A percentile compares a stretch with the other conserved stretches of the same genome.
phyloP scores from a whole-genome alignment of 2,329 filamentous ascomycete species.

The Colletotrichum paranaense region DNA sequence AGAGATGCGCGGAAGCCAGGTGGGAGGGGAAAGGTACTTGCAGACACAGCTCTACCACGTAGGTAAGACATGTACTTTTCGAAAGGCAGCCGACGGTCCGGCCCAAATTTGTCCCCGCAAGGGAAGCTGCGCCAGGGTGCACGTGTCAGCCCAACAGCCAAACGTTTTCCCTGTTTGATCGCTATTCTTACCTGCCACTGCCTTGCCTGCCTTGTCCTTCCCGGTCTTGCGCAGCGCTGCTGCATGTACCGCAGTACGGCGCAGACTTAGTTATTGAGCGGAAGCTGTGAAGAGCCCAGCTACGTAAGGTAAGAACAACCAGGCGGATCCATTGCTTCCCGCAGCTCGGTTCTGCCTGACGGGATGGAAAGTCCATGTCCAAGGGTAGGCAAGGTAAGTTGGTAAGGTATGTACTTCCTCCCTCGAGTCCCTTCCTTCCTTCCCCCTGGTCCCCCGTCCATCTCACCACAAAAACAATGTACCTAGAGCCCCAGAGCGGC shows the following conservation, averaged over 20 bases:
- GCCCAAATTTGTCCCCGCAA: constrained; percentile 9
- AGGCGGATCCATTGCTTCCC: neutral
- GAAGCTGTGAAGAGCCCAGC: neutral
- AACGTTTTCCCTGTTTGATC: constrained; percentile 32
- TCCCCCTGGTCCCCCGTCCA: neutral
- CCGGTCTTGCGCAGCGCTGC: neutral
- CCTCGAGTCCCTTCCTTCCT: no score
- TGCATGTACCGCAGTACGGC: neutral
- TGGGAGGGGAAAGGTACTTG: neutral
- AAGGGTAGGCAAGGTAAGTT: no score
- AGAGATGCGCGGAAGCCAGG: neutral
- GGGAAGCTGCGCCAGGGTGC: constrained; percentile 33
- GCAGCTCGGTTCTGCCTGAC: constrained; percentile 5
- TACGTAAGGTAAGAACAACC: neutral
- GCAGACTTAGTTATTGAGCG: neutral
- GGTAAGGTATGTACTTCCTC: neutral
- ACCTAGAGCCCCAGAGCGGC: neutral
- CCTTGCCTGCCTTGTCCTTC: neutral
- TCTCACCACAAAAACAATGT: neutral
- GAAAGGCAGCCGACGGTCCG: neutral
- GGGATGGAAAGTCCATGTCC: neutral
- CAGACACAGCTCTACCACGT: neutral
- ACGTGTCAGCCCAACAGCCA: constrained; percentile 36
- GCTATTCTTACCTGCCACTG: constrained; percentile 31
- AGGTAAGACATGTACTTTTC: neutral